Percentiles rank a stretch among this genome's conserved stretches.
These are phyloP conservation scores for Solanum paucissectum DNA, from an alignment of 257 asterid genomes.

Conservation along the genomic window DNA sequence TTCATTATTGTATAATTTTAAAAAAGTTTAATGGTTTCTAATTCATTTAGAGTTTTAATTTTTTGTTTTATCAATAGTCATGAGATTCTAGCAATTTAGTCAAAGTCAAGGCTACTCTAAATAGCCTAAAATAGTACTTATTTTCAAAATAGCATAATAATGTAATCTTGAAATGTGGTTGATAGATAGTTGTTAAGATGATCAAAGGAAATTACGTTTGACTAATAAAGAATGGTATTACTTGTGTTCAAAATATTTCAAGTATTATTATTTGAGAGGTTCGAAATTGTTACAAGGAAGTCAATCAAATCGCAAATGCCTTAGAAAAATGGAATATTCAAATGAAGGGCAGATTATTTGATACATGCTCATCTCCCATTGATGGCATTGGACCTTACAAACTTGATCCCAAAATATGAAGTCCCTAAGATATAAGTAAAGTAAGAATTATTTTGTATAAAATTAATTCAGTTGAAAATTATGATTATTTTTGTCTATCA, in stretches of 20 bases:
- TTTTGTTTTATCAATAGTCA: background rate
- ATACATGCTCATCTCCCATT: background rate
- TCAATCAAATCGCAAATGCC: background rate
- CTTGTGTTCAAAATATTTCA: too few species aligned
- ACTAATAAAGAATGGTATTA: background rate
- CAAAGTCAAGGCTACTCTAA: background rate
- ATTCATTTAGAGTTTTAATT: background rate
- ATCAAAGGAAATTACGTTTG: background rate
- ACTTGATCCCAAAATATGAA: background rate
- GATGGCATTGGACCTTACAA: background rate
- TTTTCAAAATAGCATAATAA: background rate
- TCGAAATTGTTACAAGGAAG: too few species aligned
- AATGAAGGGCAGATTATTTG: background rate
- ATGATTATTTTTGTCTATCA: too few species aligned
- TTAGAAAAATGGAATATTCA: background rate
- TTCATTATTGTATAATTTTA: conserved; percentile 1
- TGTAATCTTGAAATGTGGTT: background rate
- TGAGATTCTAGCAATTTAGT: background rate
- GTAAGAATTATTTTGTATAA: background rate
- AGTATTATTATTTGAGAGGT: background rate
- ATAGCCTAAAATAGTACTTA: background rate
- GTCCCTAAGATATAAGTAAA: background rate
- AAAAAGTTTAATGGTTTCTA: background rate
- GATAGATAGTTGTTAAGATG: too few species aligned
- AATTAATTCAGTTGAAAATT: too few species aligned